Base-by-base conservation (phyloP, 192 early-diverging fungal species). In the Coemansia sp. region DNA sequence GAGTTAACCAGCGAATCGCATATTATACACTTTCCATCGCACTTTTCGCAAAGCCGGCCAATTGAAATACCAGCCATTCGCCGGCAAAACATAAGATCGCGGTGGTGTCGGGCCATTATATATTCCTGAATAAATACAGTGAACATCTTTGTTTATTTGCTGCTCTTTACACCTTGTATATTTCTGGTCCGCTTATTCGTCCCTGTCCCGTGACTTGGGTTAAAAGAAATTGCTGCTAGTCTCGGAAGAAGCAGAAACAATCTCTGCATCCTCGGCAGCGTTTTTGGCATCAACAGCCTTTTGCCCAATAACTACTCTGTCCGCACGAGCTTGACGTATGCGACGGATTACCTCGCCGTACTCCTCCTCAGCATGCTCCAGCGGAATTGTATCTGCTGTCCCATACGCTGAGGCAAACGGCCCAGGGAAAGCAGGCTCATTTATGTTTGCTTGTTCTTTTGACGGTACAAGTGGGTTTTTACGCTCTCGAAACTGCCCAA, bases 1-100 rank as follows among this genome's bases (percentile, higher is more conserved):
- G 93, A 93, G 11, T 89, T 80, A 15, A 97, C 95, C 56, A 94
- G 90, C 71, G 90, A 93, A 70, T 96, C 95, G 75, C 95, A 98
- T 60, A 98, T 91, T 11, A 96, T 89, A 61, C 95, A 98, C 77
- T 85, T 88, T 56, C 95, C 93, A 64, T 96, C 95, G 73, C 68
- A 66, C 50, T 81, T 79, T 58, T 73, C 63, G 40, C 76, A 81
- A 12, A 78, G 60, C 36, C 66, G 41, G 32, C 75, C 74, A 15
- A 81, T 56, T 8, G 79, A 86, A 28, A 95, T 95, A 21, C 95
- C 93, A 11, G 95, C 87, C 57, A 93, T 85, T 66, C 92, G 94
- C 34, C 95, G 85, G 71, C 93, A 98, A 69, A 93, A 91, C 66
- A 98, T 91, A 41, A 97, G 85, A 80, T 97, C 94, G 51, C 85